These are phyloP conservation scores for Cystobasidium ongulense DNA, from an alignment of 768 basidiomycete genomes.

Conservation along the genomic window DNA sequence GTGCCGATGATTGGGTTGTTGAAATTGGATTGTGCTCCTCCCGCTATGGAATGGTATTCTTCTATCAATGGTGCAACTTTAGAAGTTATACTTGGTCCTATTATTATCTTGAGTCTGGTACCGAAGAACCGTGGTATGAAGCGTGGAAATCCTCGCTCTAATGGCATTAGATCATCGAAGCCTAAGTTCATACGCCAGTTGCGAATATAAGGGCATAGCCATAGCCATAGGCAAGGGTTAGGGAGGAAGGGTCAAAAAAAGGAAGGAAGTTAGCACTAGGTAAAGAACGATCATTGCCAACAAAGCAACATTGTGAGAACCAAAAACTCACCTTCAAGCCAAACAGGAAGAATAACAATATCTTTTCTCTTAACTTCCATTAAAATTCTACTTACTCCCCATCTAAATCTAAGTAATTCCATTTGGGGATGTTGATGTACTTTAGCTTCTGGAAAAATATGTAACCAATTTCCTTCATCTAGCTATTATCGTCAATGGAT, in stretches of 20 bases:
- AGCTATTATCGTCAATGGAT: too few species aligned
- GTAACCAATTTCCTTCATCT: slow-evolving; percentile 28
- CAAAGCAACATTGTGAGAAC: too few species aligned
- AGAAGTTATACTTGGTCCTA: slow-evolving; percentile 8
- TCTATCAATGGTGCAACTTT: slow-evolving; percentile 3
- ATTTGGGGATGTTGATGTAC: slow-evolving; percentile 22
- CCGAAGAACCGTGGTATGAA: slow-evolving; percentile 31
- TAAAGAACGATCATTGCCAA: too few species aligned
- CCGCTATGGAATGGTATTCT: slow-evolving; percentile 5
- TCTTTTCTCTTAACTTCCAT: slow-evolving; percentile 15
- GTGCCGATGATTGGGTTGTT: too few species aligned
- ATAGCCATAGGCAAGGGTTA: too few species aligned
- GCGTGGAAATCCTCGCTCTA: slow-evolving; percentile 4
- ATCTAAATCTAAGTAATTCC: slow-evolving; percentile 27
- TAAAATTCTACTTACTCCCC: slow-evolving; percentile 30
- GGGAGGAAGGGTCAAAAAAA: too few species aligned
- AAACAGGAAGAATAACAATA: slow-evolving; percentile 26
- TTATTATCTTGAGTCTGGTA: slow-evolving; percentile 4
- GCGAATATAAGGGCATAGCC: too few species aligned
- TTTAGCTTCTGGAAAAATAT: slow-evolving; percentile 33
- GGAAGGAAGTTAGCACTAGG: too few species aligned
- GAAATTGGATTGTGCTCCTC: neutral
- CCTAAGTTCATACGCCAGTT: slow-evolving; percentile 7
- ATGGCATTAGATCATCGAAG: slow-evolving; percentile 33
- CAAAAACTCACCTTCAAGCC: slow-evolving; percentile 17